A percentile compares a stretch with the other conserved stretches of the same genome.
Conservation (phyloP, 2,329 filamentous ascomycete species). For the Aureobasidium pullulans region DNA sequence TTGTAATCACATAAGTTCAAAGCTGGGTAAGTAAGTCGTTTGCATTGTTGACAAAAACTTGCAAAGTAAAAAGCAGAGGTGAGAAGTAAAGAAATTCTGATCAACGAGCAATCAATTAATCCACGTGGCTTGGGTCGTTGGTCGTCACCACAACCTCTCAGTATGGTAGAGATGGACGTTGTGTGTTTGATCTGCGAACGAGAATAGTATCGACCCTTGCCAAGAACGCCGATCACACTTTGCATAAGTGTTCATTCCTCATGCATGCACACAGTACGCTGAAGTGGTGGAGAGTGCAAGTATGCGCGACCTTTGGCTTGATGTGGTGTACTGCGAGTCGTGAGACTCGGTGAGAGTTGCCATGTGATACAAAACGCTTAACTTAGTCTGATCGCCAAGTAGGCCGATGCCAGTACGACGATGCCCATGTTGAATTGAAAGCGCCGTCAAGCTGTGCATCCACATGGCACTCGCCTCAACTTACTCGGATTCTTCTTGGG, state of each 20-base stretch:
- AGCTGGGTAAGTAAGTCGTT: background rate
- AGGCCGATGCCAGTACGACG: background rate
- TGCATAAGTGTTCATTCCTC: background rate
- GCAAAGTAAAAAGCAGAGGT: no score
- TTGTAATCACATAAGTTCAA: background rate
- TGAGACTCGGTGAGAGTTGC: background rate
- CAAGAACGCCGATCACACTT: background rate
- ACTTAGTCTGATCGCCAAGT: background rate
- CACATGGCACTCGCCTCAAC: no score
- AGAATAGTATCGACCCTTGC: background rate
- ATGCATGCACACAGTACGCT: background rate
- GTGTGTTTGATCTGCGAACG: constrained; percentile 5
- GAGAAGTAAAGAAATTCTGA: background rate
- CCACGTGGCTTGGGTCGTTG: background rate
- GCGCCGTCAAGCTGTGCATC: background rate
- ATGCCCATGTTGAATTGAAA: background rate
- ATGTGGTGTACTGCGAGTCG: background rate
- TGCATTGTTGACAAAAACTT: background rate
- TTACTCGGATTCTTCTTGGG: no score
- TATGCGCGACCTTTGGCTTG: background rate
- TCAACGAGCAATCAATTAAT: background rate
- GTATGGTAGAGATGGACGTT: background rate
- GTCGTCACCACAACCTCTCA: background rate
- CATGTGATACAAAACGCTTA: background rate
- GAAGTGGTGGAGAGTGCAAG: background rate